These are phyloP conservation scores for Fusarium concolor DNA, from an alignment of 2,329 filamentous ascomycete genomes.

Conservation along the genomic window DNA sequence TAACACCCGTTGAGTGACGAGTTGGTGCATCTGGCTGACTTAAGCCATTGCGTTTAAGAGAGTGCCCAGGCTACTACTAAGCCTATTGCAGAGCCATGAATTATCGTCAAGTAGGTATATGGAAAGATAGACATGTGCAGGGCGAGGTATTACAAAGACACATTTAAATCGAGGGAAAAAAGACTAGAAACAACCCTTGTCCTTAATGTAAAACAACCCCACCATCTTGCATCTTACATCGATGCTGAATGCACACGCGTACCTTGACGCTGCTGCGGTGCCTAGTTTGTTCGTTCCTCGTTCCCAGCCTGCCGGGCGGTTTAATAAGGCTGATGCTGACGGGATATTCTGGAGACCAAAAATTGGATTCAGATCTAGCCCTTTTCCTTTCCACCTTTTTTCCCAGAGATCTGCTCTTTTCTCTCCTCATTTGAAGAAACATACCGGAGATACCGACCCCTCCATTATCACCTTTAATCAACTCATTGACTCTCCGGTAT, in stretches of 20 bases:
- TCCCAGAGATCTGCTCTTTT: constrained; percentile 16
- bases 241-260: constrained; percentile 30
- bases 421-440: constrained; percentile 21
- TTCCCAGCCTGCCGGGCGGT: constrained; percentile 8
- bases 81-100: neutral
- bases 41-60: constrained; percentile 1
- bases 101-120: neutral
- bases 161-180: neutral
- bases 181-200: neutral
- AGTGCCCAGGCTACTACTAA: constrained; percentile 2
- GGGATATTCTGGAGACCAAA: constrained; percentile 15
- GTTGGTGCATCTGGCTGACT: constrained; percentile 3
- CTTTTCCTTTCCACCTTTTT: constrained; percentile 14
- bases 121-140: neutral
- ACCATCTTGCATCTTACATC: constrained; percentile 11
- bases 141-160: constrained; percentile 6
- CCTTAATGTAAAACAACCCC: constrained; percentile 13
- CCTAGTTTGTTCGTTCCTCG: neutral
- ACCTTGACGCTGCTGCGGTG: constrained; percentile 13
- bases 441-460: constrained; percentile 28
- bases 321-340: constrained; percentile 43
- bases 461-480: constrained; percentile 6
- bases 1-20: constrained; percentile 7
- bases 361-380: constrained; percentile 17
- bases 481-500: neutral